Evolutionary conservation across 192 early-diverging fungal genomes (phyloP).

Genomic region (Umbelopsis isabellina): DNA sequence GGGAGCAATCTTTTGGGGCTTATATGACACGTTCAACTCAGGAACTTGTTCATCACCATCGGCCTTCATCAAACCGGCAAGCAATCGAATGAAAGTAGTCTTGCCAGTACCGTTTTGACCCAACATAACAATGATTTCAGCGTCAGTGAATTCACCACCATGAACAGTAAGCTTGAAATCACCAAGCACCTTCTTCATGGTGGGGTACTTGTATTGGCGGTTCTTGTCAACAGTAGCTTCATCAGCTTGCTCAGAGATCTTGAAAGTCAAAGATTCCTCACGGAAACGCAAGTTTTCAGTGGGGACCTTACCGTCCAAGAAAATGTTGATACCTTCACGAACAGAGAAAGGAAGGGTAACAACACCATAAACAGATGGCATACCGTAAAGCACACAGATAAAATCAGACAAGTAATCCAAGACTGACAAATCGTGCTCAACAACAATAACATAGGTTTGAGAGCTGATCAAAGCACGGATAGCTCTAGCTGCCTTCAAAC

Average conservation of each 20-base stretch:
- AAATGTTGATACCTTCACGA: conserved; percentile 95
- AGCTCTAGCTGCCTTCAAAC: conserved; percentile 92
- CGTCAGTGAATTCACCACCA: conserved; percentile 90
- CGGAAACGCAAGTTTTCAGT: conserved; percentile 99
- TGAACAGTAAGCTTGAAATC: conserved; percentile 81
- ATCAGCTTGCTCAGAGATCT: conserved; percentile 87
- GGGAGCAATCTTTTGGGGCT: conserved; percentile 98
- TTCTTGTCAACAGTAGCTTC: conserved; percentile 68
- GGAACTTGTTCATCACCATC: conserved; percentile 82
- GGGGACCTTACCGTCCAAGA: conserved; percentile 95
- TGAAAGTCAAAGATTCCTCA: conserved; percentile 93
- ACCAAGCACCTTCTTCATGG: conserved; percentile 84
- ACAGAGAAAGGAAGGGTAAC: conserved; percentile 97
- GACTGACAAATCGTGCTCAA: conserved; percentile 98
- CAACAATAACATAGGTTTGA: conserved; percentile 68
- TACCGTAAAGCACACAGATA: conserved; percentile 98
- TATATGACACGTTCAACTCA: conserved; percentile 89
- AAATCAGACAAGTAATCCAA: conserved; percentile 98
- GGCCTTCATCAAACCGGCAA: conserved; percentile 81
- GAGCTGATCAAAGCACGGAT: conserved; percentile 83
- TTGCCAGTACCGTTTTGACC: conserved; percentile 99
- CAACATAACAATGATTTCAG: conserved; percentile 97
- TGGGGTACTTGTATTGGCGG: conserved; percentile 83
- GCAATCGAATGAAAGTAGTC: conserved; percentile 94
- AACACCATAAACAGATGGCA: conserved; percentile 95